Base-by-base conservation (phyloP, 225 moss, liverwort and hornwort species). In the Polytrichum commune region DNA sequence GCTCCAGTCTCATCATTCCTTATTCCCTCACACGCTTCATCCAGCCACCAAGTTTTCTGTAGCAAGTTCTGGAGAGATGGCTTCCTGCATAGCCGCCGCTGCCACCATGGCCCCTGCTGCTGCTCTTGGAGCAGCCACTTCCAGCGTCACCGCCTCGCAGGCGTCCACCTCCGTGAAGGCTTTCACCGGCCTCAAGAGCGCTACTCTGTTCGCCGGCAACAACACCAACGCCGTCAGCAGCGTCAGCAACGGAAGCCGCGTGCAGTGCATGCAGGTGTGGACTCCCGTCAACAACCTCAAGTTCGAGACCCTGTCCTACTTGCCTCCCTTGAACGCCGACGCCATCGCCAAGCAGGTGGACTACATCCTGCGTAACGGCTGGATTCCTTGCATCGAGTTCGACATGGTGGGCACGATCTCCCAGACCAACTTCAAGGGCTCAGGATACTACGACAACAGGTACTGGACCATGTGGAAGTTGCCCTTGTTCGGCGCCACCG, bases 221-320 rank as follows among this genome's bases (percentile, higher is more conserved):
- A 78, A 8, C 55, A 18, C 63, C 62, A 22, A 7, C 20, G 30
- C 28, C 7, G 4, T 65, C 8, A 74, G 68, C 68, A 18, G 64
- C 19, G 69, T 73, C 16, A 55, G 65, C 46, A 74, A 78, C 24
- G 79, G 79, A 63, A 70, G 60, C 64, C 58, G 74, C 9, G 27
- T 70, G 54, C n/a, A 46, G 6, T 78, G 78, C 64, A 74, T 78
- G 77, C 70, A 76, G 69, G 76, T 72, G 55, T 71, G 65, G 76
- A 77, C 23, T 29, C 76, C 76, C 33, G 4, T 56, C 20, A 22
- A 55, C 55, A 55, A 56, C 27, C 18, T 29, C 25, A 76, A 29
- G 76, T 76, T 70, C 63, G 70, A 76, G 76, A 76, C 76, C 16
- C 68, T 76, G 20, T 76, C 70, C 16, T 76, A 76, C 76, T 24